Percentiles rank a stretch among this genome's conserved stretches.
Evolutionary conservation across 306 rosid genomes (phyloP).

Genomic region (Mimosa pudica): DNA sequence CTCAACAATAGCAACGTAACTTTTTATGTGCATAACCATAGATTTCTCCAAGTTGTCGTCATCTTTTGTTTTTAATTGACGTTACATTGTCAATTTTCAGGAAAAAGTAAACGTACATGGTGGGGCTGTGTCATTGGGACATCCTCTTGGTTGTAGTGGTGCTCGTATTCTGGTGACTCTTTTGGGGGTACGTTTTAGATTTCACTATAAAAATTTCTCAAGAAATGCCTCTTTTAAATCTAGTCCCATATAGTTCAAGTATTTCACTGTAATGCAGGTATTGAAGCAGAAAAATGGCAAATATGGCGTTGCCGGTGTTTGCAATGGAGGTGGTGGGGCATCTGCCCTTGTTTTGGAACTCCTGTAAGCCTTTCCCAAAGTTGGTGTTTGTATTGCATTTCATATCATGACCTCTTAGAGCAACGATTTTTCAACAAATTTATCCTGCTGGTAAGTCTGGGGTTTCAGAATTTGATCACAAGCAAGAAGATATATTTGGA

Average conservation of each 20-base stretch:
- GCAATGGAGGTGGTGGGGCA: slow-evolving; percentile 99
- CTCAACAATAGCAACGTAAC: not conserved
- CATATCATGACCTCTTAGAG: slow-evolving; percentile 9
- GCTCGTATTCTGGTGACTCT: slow-evolving; percentile 97
- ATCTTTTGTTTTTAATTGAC: slow-evolving; percentile 23
- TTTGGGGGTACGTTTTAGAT: slow-evolving; percentile 67
- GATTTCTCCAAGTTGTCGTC: not conserved
- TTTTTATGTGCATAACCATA: slow-evolving; percentile 2
- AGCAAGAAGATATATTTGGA: slow-evolving; percentile 27
- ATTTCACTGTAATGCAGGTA: slow-evolving; percentile 49
- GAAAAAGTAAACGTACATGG: slow-evolving; percentile 89
- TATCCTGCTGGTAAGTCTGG: slow-evolving; percentile 26
- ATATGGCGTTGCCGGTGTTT: slow-evolving; percentile 92
- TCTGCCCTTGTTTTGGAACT: slow-evolving; percentile 98
- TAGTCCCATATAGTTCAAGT: slow-evolving; percentile 1
- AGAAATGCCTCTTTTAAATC: not conserved
- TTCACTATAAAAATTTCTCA: not conserved
- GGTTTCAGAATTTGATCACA: slow-evolving; percentile 18
- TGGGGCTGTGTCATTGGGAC: slow-evolving; percentile 96
- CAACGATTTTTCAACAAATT: slow-evolving; percentile 15
- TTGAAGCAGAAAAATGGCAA: slow-evolving; percentile 85
- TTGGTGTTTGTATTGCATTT: slow-evolving; percentile 10
- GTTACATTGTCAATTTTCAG: slow-evolving; percentile 43
- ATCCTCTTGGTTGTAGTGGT: slow-evolving; percentile 99
- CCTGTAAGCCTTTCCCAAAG: slow-evolving; percentile 44